phyloP scores from a whole-genome alignment of 1,284 basidiomycete species.

The Naganishia sp. region DNA sequence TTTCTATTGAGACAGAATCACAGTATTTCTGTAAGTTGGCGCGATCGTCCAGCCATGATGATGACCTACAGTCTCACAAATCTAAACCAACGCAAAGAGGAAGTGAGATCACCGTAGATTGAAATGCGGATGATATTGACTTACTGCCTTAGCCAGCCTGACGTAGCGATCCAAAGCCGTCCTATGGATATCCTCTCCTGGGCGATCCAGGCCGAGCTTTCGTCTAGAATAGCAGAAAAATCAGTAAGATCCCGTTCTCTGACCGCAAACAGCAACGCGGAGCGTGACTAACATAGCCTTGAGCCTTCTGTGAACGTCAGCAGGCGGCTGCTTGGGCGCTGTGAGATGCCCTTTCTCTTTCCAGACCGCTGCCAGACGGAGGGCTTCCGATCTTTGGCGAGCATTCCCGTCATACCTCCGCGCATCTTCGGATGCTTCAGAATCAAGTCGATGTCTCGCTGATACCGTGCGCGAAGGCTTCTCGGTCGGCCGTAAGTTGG shows the following conservation, averaged over 20 bases:
- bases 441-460: background rate
- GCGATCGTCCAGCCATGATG: background rate
- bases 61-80: slow-evolving; percentile 15
- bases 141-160: slow-evolving; percentile 38
- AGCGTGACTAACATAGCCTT: slow-evolving; percentile 34
- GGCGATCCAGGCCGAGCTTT: slow-evolving; percentile 41
- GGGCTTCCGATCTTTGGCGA: slow-evolving; percentile 35
- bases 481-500: background rate
- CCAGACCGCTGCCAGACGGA: slow-evolving; percentile 40
- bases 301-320: slow-evolving; percentile 39
- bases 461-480: background rate
- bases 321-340: slow-evolving; percentile 41
- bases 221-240: slow-evolving; percentile 39
- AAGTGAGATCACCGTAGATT: background rate
- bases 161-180: slow-evolving; percentile 43
- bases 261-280: slow-evolving; percentile 18
- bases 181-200: slow-evolving; percentile 34
- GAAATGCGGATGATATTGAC: slow-evolving; percentile 25
- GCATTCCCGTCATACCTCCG: slow-evolving; percentile 40
- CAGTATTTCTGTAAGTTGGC: slow-evolving; percentile 6
- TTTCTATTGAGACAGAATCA: slow-evolving; percentile 37
- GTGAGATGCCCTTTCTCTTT: slow-evolving; percentile 42
- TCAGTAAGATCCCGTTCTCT: slow-evolving; percentile 33
- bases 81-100: background rate
- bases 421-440: slow-evolving; percentile 6